phyloP scores from a whole-genome alignment of 164 flowering plant species.

The Nymphaea thermarum region DNA sequence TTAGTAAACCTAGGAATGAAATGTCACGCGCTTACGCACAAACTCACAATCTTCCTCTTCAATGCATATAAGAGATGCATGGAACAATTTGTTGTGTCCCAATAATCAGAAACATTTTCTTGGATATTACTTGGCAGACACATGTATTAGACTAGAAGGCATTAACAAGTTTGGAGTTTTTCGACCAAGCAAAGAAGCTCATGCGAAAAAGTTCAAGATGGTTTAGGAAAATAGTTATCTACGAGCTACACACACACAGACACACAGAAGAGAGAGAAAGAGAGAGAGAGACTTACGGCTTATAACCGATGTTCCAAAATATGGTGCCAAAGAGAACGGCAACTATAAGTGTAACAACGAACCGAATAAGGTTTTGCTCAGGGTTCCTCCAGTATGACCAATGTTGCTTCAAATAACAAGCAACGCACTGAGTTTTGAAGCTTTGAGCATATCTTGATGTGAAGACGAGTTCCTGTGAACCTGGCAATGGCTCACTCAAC shows the following conservation, averaged over 20 bases:
- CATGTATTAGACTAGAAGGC: too few species aligned
- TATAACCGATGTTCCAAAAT: constrained; percentile 62
- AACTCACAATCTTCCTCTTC: not conserved
- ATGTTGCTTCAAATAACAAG: constrained; percentile 85
- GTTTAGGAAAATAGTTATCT: too few species aligned
- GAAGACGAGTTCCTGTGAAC: constrained; percentile 50
- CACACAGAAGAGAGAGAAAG: not conserved
- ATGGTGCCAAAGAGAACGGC: constrained; percentile 66
- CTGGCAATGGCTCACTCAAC: constrained; percentile 42
- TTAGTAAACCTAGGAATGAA: not conserved
- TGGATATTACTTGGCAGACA: too few species aligned
- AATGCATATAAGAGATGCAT: not conserved
- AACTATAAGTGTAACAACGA: constrained; percentile 45
- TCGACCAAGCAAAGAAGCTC: too few species aligned
- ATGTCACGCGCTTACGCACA: not conserved
- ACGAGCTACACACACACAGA: too few species aligned
- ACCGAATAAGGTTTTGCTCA: constrained; percentile 64
- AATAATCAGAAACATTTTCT: too few species aligned
- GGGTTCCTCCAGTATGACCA: constrained; percentile 94
- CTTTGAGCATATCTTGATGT: constrained; percentile 46
- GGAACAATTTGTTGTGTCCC: too few species aligned
- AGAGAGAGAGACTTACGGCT: constrained; percentile 27
- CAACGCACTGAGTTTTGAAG: constrained; percentile 48
- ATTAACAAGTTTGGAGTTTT: too few species aligned
- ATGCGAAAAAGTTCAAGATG: too few species aligned